A percentile compares a stretch with the other conserved stretches of the same genome.
Conservation (phyloP, 148 eudicot species). For the Rhododendron griersonianum region DNA sequence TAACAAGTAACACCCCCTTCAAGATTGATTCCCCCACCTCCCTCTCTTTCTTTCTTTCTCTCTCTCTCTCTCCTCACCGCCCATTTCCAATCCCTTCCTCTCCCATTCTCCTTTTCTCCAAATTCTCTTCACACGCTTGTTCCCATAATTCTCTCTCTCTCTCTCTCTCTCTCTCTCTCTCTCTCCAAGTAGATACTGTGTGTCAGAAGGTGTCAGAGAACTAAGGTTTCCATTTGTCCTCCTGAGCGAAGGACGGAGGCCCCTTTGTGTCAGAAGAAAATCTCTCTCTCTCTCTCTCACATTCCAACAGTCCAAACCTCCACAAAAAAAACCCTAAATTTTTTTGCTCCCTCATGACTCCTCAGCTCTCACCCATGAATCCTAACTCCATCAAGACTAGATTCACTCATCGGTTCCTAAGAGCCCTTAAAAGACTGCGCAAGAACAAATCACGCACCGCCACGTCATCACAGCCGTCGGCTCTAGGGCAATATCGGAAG, state of each 20-base stretch:
- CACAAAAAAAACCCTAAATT: background rate
- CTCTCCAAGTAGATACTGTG: conserved; percentile 38
- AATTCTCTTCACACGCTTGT: conserved; percentile 24
- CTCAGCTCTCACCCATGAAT: conserved; percentile 11
- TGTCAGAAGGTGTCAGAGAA: conserved; percentile 29
- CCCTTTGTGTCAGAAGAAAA: conserved; percentile 48
- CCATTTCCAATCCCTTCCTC: conserved; percentile 37
- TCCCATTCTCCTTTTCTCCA: conserved; percentile 14
- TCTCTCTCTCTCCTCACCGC: conserved; percentile 26
- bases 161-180: conserved; percentile 6
- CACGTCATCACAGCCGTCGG: background rate
- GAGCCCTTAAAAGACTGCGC: conserved; percentile 48
- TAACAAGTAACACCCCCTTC: background rate
- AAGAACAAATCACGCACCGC: conserved; percentile 5
- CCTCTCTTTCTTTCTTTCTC: background rate
- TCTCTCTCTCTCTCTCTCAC: conserved; percentile 14
- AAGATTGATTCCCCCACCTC: conserved; percentile 12
- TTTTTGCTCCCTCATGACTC: conserved; percentile 13
- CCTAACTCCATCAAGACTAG: conserved; percentile 40
- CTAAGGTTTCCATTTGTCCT: conserved; percentile 35
- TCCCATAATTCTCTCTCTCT: conserved; percentile 4
- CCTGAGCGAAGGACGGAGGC: conserved; percentile 14
- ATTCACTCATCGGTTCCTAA: conserved; percentile 50
- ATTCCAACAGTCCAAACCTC: background rate
- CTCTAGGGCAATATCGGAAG: conserved; percentile 13